Conservation (phyloP, 2,329 filamentous ascomycete species). For the Uncinocarpus reesii region DNA sequence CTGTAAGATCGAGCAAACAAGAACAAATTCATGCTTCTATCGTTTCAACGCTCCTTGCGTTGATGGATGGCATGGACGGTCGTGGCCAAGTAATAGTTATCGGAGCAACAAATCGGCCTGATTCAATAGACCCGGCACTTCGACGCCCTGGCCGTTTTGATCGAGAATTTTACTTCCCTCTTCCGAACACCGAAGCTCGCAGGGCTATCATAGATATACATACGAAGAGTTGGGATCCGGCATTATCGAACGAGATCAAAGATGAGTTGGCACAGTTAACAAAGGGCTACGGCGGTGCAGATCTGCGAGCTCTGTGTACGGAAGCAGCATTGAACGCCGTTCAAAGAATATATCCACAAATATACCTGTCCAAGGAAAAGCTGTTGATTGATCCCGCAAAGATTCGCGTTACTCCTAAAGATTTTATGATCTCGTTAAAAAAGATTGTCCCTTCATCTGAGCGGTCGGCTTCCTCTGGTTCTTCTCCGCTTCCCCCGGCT, state of each 20-base stretch:
- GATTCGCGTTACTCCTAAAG: conserved; percentile 79
- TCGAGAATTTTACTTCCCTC: conserved; percentile 92
- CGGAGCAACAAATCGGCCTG: conserved; percentile 95
- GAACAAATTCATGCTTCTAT: conserved; percentile 98
- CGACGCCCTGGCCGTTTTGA: conserved; percentile 97
- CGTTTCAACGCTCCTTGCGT: conserved; percentile 79
- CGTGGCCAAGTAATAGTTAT: conserved; percentile 97
- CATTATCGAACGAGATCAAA: conserved; percentile 67
- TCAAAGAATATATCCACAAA: conserved; percentile 89
- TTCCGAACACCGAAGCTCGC: conserved; percentile 70
- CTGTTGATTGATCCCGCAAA: conserved; percentile 74
- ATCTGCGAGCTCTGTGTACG: conserved; percentile 85
- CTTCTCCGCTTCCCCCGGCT: conserved; percentile 64
- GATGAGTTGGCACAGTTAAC: conserved; percentile 70
- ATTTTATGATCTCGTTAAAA: conserved; percentile 95
- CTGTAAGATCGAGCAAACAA: conserved; percentile 93
- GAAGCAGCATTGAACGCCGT: conserved; percentile 94
- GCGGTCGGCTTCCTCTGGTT: conserved; percentile 73
- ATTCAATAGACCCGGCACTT: conserved; percentile 95
- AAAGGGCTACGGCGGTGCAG: conserved; percentile 93
- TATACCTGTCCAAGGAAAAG: conserved; percentile 84
- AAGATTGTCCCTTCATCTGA: conserved; percentile 95
- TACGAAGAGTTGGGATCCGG: conserved; percentile 80
- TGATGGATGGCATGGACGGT: conserved; percentile 99
- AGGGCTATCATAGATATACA: conserved; percentile 89